Conservation (phyloP, 2,329 filamentous ascomycete species). For the Hypoxylon sp. region DNA sequence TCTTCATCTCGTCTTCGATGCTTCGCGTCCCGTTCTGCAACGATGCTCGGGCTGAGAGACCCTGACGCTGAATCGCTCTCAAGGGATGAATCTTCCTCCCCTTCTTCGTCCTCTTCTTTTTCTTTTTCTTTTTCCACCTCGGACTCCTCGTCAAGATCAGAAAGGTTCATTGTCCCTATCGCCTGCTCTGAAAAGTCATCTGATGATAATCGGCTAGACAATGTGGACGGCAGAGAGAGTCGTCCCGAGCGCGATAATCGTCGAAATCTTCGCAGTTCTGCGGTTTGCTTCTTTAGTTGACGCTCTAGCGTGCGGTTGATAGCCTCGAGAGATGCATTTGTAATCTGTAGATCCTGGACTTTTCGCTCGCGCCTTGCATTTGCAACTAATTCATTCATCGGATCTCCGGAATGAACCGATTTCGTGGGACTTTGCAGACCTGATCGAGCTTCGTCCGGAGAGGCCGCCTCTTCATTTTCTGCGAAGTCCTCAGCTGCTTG, state of each 20-base stretch:
- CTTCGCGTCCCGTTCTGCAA: conserved; percentile 62
- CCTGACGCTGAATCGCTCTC: conserved; percentile 58
- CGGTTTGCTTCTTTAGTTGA: conserved; percentile 90
- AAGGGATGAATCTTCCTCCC: conserved; percentile 68
- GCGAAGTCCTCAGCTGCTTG: conserved; percentile 69
- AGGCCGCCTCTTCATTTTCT: conserved; percentile 52
- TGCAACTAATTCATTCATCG: conserved; percentile 82
- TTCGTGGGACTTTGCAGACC: conserved; percentile 72
- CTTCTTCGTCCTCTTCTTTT: conserved; percentile 58
- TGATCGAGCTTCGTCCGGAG: conserved; percentile 52
- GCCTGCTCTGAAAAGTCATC: conserved; percentile 61
- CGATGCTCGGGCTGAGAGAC: conserved; percentile 59
- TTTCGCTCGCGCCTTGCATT: conserved; percentile 93
- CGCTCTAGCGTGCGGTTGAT: conserved; percentile 95
- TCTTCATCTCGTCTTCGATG: conserved; percentile 84
- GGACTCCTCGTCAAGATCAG: conserved; percentile 66
- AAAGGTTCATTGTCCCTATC: conserved; percentile 61
- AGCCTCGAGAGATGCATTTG: conserved; percentile 92
- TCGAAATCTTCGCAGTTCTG: conserved; percentile 87
- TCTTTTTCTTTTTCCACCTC: conserved; percentile 57
- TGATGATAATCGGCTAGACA: conserved; percentile 61
- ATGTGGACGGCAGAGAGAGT: conserved; percentile 72
- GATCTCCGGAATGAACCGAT: conserved; percentile 68
- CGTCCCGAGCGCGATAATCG: conserved; percentile 87
- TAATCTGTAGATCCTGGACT: conserved; percentile 96